phyloP scores from a whole-genome alignment of 164 flowering plant species.

The Kingdonia uniflora region DNA sequence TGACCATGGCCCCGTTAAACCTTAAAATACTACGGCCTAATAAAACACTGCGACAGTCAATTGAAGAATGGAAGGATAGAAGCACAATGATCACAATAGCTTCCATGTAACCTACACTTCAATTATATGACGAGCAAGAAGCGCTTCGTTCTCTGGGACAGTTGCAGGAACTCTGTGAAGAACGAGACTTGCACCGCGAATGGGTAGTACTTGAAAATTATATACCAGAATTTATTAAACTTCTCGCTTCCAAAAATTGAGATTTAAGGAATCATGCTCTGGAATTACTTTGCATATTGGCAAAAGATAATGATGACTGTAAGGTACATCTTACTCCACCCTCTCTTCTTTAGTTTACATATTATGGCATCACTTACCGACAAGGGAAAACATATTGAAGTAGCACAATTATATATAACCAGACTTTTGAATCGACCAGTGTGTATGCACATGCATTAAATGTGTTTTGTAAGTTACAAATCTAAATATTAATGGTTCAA shows the following conservation, averaged over 20 bases:
- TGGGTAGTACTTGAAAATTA: slow-evolving; percentile 63
- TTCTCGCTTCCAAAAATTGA: too few species aligned
- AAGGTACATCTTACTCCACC: slow-evolving; percentile 34
- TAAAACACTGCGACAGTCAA: slow-evolving; percentile 58
- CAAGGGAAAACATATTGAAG: too few species aligned
- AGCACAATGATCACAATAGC: slow-evolving; percentile 60
- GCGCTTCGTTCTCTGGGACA: too few species aligned
- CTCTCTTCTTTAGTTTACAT: too few species aligned
- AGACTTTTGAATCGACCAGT: too few species aligned
- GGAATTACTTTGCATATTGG: too few species aligned
- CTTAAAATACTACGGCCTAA: slow-evolving; percentile 46
- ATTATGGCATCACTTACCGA: too few species aligned
- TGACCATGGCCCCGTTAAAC: slow-evolving; percentile 39
- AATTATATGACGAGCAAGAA: slow-evolving; percentile 36
- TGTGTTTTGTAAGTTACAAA: not conserved
- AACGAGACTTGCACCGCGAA: slow-evolving; percentile 47
- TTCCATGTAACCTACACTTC: slow-evolving; percentile 33
- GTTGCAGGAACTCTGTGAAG: slow-evolving; percentile 46
- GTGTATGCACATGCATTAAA: not conserved
- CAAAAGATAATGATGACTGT: too few species aligned
- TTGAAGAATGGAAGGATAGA: slow-evolving; percentile 79
- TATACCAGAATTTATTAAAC: slow-evolving; percentile 33
- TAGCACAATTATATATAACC: too few species aligned
- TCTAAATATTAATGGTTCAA: too few species aligned
- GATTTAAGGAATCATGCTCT: slow-evolving; percentile 39